phyloP scores from a whole-genome alignment of 2,329 filamentous ascomycete genomes.

The Fusarium metavorans region DNA sequence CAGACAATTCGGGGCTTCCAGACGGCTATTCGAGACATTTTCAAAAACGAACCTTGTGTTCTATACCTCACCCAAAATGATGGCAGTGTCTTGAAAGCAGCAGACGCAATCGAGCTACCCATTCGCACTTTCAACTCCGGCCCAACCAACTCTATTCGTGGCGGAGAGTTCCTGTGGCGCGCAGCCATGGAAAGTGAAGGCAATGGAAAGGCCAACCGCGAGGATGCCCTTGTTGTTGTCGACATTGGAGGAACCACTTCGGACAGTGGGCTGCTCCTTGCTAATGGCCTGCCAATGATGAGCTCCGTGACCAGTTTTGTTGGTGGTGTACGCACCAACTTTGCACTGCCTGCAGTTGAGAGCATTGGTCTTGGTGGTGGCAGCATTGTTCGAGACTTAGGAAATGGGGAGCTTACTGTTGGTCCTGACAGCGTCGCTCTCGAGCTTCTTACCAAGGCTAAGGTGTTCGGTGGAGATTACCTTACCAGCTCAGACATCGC shows the following conservation, averaged over 20 bases:
- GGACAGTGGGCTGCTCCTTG: slow-evolving; percentile 61
- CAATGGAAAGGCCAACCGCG: slow-evolving; percentile 6
- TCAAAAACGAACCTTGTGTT: slow-evolving; percentile 47
- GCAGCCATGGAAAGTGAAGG: slow-evolving; percentile 51
- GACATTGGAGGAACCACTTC: slow-evolving; percentile 68
- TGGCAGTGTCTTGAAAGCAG: slow-evolving; percentile 58
- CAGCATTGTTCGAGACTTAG: background rate
- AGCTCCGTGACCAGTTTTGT: slow-evolving; percentile 9
- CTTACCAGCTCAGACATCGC: background rate
- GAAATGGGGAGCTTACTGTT: background rate
- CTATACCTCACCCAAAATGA: slow-evolving; percentile 65
- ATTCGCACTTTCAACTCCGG: slow-evolving; percentile 63
- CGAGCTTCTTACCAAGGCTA: background rate
- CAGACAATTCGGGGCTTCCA: slow-evolving; percentile 60
- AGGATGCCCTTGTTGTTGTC: slow-evolving; percentile 54
- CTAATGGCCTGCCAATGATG: slow-evolving; percentile 16
- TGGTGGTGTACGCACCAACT: slow-evolving; percentile 20
- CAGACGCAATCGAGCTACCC: slow-evolving; percentile 56
- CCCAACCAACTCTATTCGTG: slow-evolving; percentile 63
- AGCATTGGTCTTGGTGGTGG: slow-evolving; percentile 47
- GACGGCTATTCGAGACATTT: slow-evolving; percentile 56
- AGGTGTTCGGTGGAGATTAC: background rate
- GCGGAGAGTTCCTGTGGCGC: slow-evolving; percentile 59
- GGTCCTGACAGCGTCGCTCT: slow-evolving; percentile 3
- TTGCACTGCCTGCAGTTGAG: slow-evolving; percentile 18